Evolutionary conservation across 129 eudicot genomes (phyloP).

Genomic region (Daucus carota): DH1_v3.0 NC_030386.2:20874001-20874500

Average conservation of each 20-base stretch:
- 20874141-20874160: slow-evolving; percentile 67
- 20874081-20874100: slow-evolving; percentile 89
- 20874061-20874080: slow-evolving; percentile 83
- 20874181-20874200: neutral
- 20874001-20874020: slow-evolving; percentile 14
- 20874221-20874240: neutral
- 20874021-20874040: slow-evolving; percentile 78
- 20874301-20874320: slow-evolving; percentile 66
- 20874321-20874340: slow-evolving; percentile 90
- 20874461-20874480: neutral
- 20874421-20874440: slow-evolving; percentile 51
- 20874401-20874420: slow-evolving; percentile 67
- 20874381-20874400: slow-evolving; percentile 58
- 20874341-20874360: slow-evolving; percentile 89
- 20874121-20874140: slow-evolving; percentile 86
- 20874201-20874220: slow-evolving; percentile 8
- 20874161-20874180: neutral
- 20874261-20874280: slow-evolving; percentile 97
- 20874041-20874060: slow-evolving; percentile 78
- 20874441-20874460: slow-evolving; percentile 9
- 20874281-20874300: slow-evolving; percentile 77
- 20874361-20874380: slow-evolving; percentile 59
- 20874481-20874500: neutral
- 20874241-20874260: slow-evolving; percentile 50
- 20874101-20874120: slow-evolving; percentile 83